A percentile compares a stretch with the other conserved stretches of the same genome.
phyloP scores from a whole-genome alignment of 2,329 filamentous ascomycete genomes.

The Pseudogymnoascus sp. region DNA sequence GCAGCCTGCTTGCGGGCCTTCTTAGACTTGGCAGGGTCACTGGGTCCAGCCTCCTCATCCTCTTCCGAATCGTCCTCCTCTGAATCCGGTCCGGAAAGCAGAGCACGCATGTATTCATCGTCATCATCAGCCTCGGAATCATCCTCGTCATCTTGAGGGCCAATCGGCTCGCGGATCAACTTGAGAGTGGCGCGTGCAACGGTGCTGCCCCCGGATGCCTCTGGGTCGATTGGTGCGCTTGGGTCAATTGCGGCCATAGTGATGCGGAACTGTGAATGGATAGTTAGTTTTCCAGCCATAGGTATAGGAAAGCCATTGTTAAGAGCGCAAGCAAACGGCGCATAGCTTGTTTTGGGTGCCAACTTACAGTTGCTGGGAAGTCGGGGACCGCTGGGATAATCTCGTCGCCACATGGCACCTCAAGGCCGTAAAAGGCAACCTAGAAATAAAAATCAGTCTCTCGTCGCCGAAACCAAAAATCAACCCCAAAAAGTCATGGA shows the following conservation, averaged over 20 bases:
- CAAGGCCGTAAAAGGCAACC: slow-evolving; percentile 84
- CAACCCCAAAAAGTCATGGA: background rate
- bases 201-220: slow-evolving; percentile 51
- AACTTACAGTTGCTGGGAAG: slow-evolving; percentile 74
- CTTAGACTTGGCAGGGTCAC: slow-evolving; percentile 82
- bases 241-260: slow-evolving; percentile 98
- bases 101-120: slow-evolving; percentile 51
- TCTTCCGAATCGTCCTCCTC: slow-evolving; percentile 46
- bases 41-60: slow-evolving; percentile 73
- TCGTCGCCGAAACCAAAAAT: background rate
- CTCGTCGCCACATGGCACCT: slow-evolving; percentile 77
- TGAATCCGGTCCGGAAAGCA: slow-evolving; percentile 39
- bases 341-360: background rate
- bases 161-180: slow-evolving; percentile 66
- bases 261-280: slow-evolving; percentile 67
- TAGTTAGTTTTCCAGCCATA: background rate
- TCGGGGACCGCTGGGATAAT: slow-evolving; percentile 71
- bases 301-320: background rate
- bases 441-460: slow-evolving; percentile 7
- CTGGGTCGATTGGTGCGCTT: slow-evolving; percentile 60
- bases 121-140: slow-evolving; percentile 56
- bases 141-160: slow-evolving; percentile 37
- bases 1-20: slow-evolving; percentile 73
- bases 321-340: background rate
- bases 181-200: slow-evolving; percentile 79